phyloP scores from a whole-genome alignment of 169 alveolate species.

The Plasmodium vinckei region DNA sequence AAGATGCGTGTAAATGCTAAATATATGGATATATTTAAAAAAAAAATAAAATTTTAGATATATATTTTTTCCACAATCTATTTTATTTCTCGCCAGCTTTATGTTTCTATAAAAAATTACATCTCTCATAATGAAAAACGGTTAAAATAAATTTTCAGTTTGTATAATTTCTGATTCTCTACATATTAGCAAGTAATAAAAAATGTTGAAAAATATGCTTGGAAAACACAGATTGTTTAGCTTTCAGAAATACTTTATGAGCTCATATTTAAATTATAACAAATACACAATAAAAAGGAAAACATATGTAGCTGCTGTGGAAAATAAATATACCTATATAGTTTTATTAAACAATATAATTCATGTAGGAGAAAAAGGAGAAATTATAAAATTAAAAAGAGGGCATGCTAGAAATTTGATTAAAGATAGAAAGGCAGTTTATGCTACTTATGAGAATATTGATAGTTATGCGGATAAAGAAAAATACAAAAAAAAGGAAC shows the following conservation, averaged over 20 bases:
- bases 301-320: constrained; percentile 69
- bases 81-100: no score
- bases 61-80: no score
- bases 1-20: no score
- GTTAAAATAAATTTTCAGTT: no score
- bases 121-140: no score
- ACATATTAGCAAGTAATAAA: background rate
- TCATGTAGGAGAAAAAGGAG: constrained; percentile 61
- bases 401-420: constrained; percentile 59
- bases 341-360: constrained; percentile 52
- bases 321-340: constrained; percentile 50
- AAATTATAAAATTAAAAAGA: constrained; percentile 49
- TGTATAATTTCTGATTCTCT: no score
- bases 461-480: constrained; percentile 65
- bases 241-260: constrained; percentile 31
- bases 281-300: constrained; percentile 60
- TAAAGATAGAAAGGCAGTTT: constrained; percentile 60
- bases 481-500: constrained; percentile 57
- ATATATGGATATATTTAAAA: no score
- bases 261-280: constrained; percentile 64
- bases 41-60: no score
- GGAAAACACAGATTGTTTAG: constrained; percentile 10
- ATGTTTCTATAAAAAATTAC: no score
- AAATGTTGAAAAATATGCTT: constrained; percentile 9
- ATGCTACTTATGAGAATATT: constrained; percentile 71